A percentile compares a stretch with the other conserved stretches of the same genome.
These are phyloP conservation scores for Curvularia verruculosa DNA, from an alignment of 2,329 filamentous ascomycete genomes.

Conservation along the genomic window DNA sequence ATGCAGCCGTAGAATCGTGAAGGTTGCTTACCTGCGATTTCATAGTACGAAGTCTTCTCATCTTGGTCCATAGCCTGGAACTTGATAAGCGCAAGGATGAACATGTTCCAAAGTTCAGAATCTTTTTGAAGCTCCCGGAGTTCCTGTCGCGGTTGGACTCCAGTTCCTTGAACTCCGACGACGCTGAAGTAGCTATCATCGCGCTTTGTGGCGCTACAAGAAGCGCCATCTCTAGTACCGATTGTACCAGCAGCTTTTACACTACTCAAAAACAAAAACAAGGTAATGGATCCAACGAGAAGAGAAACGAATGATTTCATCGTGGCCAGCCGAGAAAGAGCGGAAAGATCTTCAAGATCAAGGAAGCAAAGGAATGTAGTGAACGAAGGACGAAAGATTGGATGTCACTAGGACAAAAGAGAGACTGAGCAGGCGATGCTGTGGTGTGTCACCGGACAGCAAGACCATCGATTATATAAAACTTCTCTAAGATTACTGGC, in stretches of 20 bases:
- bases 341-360: conserved; percentile 33
- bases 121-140: conserved; percentile 42
- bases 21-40: conserved; percentile 34
- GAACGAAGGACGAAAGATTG: conserved; percentile 28
- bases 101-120: conserved; percentile 40
- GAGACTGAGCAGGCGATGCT: conserved; percentile 18
- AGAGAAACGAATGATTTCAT: conserved; percentile 39
- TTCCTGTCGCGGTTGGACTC: conserved; percentile 36
- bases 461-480: conserved; percentile 5
- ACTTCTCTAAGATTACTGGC: conserved; percentile 18
- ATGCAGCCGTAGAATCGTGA: not conserved
- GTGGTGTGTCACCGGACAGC: not conserved
- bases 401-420: conserved; percentile 34
- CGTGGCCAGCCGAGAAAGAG: conserved; percentile 36
- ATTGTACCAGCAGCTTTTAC: conserved; percentile 22
- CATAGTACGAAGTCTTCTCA: conserved; percentile 41
- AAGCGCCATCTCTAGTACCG: conserved; percentile 27
- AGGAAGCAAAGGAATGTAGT: conserved; percentile 26
- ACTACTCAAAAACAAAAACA: conserved; percentile 26
- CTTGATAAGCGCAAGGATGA: conserved; percentile 37
- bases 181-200: conserved; percentile 41
- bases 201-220: conserved; percentile 27
- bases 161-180: conserved; percentile 41
- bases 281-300: conserved; percentile 21
- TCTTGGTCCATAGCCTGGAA: conserved; percentile 43